phyloP scores from a whole-genome alignment of 306 rosid species.

The Pyrus bretschneideri region DNA sequence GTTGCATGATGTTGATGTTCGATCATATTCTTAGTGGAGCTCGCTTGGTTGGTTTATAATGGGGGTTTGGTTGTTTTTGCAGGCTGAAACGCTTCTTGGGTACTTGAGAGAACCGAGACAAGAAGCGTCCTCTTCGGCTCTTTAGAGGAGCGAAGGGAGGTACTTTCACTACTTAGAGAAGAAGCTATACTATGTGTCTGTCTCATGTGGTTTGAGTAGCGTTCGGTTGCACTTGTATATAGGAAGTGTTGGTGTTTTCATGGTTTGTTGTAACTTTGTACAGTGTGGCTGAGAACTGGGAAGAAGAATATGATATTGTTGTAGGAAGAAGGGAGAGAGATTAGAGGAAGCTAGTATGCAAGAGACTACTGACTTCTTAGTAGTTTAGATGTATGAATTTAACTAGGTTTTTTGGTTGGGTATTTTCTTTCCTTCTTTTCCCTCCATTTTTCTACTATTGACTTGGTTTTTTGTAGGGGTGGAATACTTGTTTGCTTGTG shows the following conservation, averaged over 20 bases:
- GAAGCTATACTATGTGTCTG: constrained; percentile 27
- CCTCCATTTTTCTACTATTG: constrained; percentile 5
- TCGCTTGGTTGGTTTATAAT: not conserved
- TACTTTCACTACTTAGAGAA: constrained; percentile 43
- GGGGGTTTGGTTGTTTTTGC: constrained; percentile 29
- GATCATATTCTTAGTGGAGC: not conserved
- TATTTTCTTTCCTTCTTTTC: constrained; percentile 11
- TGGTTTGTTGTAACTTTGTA: constrained; percentile 47
- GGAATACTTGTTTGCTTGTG: constrained; percentile 31
- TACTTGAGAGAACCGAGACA: constrained; percentile 94
- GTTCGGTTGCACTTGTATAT: not conserved
- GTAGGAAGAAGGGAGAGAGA: constrained; percentile 26
- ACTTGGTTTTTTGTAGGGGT: constrained; percentile 23
- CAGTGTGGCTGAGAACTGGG: constrained; percentile 55
- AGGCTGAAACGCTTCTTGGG: constrained; percentile 94
- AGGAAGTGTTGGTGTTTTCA: constrained; percentile 33
- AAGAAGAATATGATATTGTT: constrained; percentile 14
- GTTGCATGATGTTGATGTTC: not conserved
- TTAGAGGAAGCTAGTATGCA: constrained; percentile 40
- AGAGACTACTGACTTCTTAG: constrained; percentile 29
- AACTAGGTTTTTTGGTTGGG: constrained; percentile 49
- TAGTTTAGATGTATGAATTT: constrained; percentile 55
- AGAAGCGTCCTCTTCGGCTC: constrained; percentile 68
- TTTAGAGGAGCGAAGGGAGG: constrained; percentile 36
- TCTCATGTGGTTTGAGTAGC: not conserved